Evolutionary conservation across 2,329 filamentous ascomycete species (phyloP), one percentile per base, ranked within the genome.

Genomic region (Phaeosphaeria sp.): DNA sequence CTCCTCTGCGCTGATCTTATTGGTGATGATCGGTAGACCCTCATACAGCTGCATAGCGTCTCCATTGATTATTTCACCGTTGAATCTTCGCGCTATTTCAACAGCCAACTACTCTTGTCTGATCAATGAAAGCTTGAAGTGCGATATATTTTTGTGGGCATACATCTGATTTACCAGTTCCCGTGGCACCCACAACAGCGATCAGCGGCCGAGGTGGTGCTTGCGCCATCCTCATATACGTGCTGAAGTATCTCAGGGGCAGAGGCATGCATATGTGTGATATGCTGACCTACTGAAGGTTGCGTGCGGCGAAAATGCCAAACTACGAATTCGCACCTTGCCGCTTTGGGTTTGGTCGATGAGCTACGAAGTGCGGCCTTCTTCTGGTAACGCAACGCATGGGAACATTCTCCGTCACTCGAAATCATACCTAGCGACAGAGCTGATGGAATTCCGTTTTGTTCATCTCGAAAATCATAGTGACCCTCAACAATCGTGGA

Each of bases 41-140:
- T 86, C 85, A 77, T 99, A 99, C 79, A 99, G 88, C 76, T 99
- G 95, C 93, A 99, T 97, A 41, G 95, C 95, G 82, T 99, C 95
- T 47, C 92, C 92, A 74, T 99, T 99, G 79, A 99, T 93, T 52
- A 99, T 86, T 77, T 99, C 95, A 72, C 96, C 95, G 76, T 95
- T 89, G 78, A 93, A 93, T 21, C 85, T 87, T 43, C 84, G 84
- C 0, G 96, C 95, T 51, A 99, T 80, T 62, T 97, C 92, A 42
- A 99, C 90, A 9, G 95, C 95, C 65, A 97, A 85, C 93, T 97
- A 69, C 53, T 11, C 66, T 75, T 62, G 23, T 77, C 60, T 60
- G 30, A 10, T 47, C 23, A 20, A n/a, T 36, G 23, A 6, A 50
- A 50, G 9, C 39, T 18, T 25, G 23, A 44, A 4, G 4, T 15